phyloP scores from a whole-genome alignment of 192 early-diverging fungal genomes.

The Chytriomyces confervae region DNA sequence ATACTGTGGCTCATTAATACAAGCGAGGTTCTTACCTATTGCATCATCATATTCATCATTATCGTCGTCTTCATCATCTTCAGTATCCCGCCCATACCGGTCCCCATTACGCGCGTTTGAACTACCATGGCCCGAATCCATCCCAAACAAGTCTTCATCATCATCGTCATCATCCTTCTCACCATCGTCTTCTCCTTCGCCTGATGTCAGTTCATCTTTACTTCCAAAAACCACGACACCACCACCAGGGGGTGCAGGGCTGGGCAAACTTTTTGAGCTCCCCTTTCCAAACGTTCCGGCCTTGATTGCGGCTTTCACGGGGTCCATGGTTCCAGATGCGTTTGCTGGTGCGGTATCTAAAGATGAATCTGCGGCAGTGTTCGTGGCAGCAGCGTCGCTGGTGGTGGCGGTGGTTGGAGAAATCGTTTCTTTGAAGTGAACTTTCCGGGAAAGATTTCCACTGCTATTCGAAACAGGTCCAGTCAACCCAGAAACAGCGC shows the following conservation, averaged over 20 bases:
- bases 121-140: constrained; percentile 6
- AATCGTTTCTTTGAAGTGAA: constrained; percentile 25
- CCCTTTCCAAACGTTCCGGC: background rate
- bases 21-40: background rate
- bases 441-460: constrained; percentile 14
- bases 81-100: background rate
- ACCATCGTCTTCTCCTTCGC: background rate
- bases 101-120: background rate
- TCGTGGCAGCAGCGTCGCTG: background rate
- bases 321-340: no score
- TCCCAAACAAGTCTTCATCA: constrained; percentile 18
- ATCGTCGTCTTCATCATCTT: constrained; percentile 19
- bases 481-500: background rate
- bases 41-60: background rate
- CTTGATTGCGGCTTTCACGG: no score
- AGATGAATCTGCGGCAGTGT: background rate
- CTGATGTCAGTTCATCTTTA: background rate
- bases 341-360: no score
- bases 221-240: constrained; percentile 5
- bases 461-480: background rate
- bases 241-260: constrained; percentile 9
- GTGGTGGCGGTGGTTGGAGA: background rate
- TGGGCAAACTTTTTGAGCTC: constrained; percentile 14
- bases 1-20: background rate
- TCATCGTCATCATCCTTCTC: background rate